Conservation (phyloP, 2,329 filamentous ascomycete genomes). For the Hypoxylon sp. region DNA sequence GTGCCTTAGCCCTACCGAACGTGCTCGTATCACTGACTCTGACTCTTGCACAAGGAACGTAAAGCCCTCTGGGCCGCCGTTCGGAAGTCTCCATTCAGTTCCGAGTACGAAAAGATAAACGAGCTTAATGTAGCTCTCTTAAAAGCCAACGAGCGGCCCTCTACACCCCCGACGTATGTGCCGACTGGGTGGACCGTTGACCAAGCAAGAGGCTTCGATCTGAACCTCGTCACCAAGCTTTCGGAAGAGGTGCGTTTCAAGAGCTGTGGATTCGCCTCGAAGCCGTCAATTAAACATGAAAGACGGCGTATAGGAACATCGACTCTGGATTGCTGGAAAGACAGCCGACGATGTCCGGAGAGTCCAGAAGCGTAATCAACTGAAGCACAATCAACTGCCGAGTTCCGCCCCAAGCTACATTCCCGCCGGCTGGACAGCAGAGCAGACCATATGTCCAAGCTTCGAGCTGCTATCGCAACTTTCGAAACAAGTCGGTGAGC, state of each 20-base stretch:
- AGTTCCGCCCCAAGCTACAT: neutral
- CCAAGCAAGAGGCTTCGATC: neutral
- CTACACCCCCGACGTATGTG: constrained; percentile 9
- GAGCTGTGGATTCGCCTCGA: neutral
- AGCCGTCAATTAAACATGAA: neutral
- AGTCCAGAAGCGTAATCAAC: constrained; percentile 4
- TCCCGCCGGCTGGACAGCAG: constrained; percentile 18
- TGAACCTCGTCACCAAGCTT: neutral
- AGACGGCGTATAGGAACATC: constrained; percentile 7
- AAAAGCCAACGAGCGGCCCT: constrained; percentile 5
- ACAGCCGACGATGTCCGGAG: constrained; percentile 10
- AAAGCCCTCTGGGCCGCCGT: neutral
- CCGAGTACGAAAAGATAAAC: constrained; percentile 4
- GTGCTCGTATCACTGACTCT: neutral
- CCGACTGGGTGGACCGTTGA: neutral
- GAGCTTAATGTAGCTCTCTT: constrained; percentile 1
- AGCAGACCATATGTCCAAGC: constrained; percentile 17
- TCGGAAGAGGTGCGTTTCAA: neutral
- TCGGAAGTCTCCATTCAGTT: constrained; percentile 2
- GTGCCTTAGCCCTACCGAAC: neutral
- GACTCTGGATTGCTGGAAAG: constrained; percentile 14
- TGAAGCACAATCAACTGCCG: neutral
- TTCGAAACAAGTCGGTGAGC: neutral
- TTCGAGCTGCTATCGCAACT: constrained; percentile 3
- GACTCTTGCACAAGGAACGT: neutral